Base-by-base conservation (phyloP, 2,329 filamentous ascomycete species). In the Aspergillus pseudoglaucus region DNA sequence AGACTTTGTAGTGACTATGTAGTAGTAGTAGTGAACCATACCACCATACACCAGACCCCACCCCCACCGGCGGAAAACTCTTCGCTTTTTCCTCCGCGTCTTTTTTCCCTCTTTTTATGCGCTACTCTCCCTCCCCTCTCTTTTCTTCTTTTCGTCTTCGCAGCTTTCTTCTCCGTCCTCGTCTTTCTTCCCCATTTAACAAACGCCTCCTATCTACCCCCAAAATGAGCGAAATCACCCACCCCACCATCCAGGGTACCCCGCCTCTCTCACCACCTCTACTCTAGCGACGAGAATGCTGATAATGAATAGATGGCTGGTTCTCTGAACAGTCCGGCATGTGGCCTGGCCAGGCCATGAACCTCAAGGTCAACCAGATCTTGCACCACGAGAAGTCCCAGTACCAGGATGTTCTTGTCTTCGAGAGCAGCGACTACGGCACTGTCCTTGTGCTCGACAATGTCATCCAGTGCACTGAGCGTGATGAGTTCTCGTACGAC, bases 321-420 rank as follows among this genome's bases (percentile, higher is more conserved):
- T 98, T 98, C 86, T 88, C 90, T 73, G 93, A 98, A 78, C 90
- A 95, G 76, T 95, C 88, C 62, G 79, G 93, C 68, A 97, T 98
- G 91, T 98, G 93, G 93, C 91, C 93, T 54, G 89, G 93, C 71
- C 93, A 97, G 79, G 93, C 93, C 70, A 97, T 97, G 91, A 96
- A 88, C 61, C 85, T 95, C 69, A 90, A 88, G 75, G 93, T 98
- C 74, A 91, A 98, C 73, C 88, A 96, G 79, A 85, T 98, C 66
- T 80, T 98, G 55, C 90, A 96, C 81, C 91, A 97, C 79, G 93
- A 98, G 79, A 97, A 96, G 83, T 93, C 87, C 80, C 79, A 95
- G 79, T 98, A 96, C 79, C 93, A 98, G 76, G 93, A 98, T 68
- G 91, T 98, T 57, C 84, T 98, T 64, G 89, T 97, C 78, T 98